Base-by-base conservation (phyloP, 352 stramenopile genomes). In the Phytophthora kernoviae region DNA sequence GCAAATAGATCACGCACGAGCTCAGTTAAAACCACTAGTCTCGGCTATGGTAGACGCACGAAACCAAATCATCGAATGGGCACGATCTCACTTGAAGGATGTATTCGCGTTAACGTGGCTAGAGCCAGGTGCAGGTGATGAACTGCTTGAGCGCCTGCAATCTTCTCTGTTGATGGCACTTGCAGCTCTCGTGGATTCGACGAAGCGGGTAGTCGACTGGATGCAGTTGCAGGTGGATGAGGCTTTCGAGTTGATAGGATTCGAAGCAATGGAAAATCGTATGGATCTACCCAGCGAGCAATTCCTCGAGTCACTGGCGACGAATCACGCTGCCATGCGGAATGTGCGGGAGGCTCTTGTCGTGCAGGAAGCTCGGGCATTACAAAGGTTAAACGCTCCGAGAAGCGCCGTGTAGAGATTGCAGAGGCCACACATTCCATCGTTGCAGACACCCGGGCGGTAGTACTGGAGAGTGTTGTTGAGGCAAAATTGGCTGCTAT, bases 351-450 rank as follows among this genome's bases (percentile, higher is more conserved):
- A 52, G 36, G 51, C 36, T 18, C 53, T 87, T 9, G 64, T 52
- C 22, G 48, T 62, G 12, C 65, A 86, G 18, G 72, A 88, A 55
- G 69, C 61, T 33, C 76, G 62, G 53, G 70, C 65, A 5, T 15
- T 85, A 17, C 65, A 68, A 5, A 88, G 36, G 62, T 88, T 4
- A 62, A 85, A 27, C 69, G 67, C 2, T 79, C 86, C 50, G 79
- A 87, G 44, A 54, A 66, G 27, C 72, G 68, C 44, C 77, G 82
- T 2, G 62, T 63, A 6, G 56, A 63, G 12, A 74, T 82, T 24
- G 44, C 62, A 26, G 57, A 54, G 14, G 49, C 58, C 1, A 75
- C 62, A 0, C 60, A 86, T 18, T 70, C 69, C 21, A 71, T 88
- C 34, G 48, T 91, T 27, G 54, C 58, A 0, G 70, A 87, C 15